phyloP scores from a whole-genome alignment of 1,284 basidiomycete species.

The Moniliella sp. region DNA sequence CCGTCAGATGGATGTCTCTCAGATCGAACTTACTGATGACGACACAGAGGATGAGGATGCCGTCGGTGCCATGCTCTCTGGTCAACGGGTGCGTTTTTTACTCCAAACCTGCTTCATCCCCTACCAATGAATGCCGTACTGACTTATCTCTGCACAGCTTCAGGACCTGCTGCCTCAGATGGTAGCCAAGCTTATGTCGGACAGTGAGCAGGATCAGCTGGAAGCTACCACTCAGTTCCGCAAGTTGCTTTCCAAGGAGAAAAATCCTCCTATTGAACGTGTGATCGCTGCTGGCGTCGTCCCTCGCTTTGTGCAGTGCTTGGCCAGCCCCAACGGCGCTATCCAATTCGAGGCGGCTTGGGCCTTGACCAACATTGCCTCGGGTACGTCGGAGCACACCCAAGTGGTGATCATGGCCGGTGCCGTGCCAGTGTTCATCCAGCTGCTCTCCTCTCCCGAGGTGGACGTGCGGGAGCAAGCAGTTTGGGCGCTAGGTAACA shows the following conservation, averaged over 20 bases:
- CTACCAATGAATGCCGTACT: constrained; percentile 6
- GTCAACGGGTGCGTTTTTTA: constrained; percentile 42
- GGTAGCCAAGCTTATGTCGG: constrained; percentile 77
- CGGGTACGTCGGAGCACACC: constrained; percentile 92
- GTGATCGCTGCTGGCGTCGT: constrained; percentile 96
- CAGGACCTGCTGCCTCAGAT: constrained; percentile 50
- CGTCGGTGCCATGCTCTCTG: constrained; percentile 8
- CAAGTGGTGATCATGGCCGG: constrained; percentile 86
- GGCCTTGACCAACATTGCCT: constrained; percentile 98
- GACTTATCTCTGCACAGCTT: constrained; percentile 43
- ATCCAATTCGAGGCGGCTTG: constrained; percentile 97
- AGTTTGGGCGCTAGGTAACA: constrained; percentile 33
- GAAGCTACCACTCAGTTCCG: constrained; percentile 88
- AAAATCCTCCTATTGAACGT: constrained; percentile 96
- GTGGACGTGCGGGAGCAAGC: constrained; percentile 33
- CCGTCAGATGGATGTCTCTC: constrained; percentile 16
- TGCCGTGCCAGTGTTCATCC: constrained; percentile 90
- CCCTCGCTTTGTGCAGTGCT: constrained; percentile 85
- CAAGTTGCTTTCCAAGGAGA: constrained; percentile 87
- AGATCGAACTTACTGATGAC: constrained; percentile 14
- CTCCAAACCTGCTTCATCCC: constrained; percentile 12
- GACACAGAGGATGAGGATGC: constrained; percentile 30
- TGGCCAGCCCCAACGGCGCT: constrained; percentile 70
- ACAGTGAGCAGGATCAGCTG: constrained; percentile 69
- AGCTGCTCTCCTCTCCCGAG: constrained; percentile 30